Conservation (phyloP, 2,329 filamentous ascomycete genomes). For the Talaromyces rugulosus region DNA sequence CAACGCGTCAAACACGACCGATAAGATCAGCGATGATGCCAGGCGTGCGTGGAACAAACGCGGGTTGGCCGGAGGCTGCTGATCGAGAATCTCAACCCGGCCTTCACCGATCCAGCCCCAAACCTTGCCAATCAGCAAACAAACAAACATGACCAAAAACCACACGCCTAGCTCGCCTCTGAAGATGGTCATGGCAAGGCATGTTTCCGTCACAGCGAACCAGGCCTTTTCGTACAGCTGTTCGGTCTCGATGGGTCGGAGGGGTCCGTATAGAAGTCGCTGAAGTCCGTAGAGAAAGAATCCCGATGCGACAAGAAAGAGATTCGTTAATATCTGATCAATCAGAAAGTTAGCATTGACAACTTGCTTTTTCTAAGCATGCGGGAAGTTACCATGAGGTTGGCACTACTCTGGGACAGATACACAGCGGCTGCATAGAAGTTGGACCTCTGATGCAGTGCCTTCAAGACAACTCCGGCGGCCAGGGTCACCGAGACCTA, state of each 20-base stretch:
- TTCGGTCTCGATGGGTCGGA: slow-evolving; percentile 92
- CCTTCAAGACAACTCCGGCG: slow-evolving; percentile 76
- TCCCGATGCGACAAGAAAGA: slow-evolving; percentile 76
- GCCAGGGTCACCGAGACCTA: slow-evolving; percentile 81
- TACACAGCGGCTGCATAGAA: slow-evolving; percentile 99
- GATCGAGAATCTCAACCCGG: slow-evolving; percentile 87
- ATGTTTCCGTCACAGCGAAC: slow-evolving; percentile 97
- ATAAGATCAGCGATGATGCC: slow-evolving; percentile 71
- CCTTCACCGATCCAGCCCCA: slow-evolving; percentile 99
- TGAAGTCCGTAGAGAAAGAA: slow-evolving; percentile 83
- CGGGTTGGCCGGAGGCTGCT: slow-evolving; percentile 87
- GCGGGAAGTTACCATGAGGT: slow-evolving; percentile 64
- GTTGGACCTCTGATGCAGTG: slow-evolving; percentile 91
- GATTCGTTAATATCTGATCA: slow-evolving; percentile 77
- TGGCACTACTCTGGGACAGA: slow-evolving; percentile 92
- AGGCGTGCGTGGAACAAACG: slow-evolving; percentile 81
- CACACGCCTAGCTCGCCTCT: slow-evolving; percentile 89
- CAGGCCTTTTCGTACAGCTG: slow-evolving; percentile 96
- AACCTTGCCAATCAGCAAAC: slow-evolving; percentile 86
- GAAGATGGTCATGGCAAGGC: slow-evolving; percentile 97
- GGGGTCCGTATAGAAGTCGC: slow-evolving; percentile 80
- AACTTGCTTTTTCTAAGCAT: not conserved
- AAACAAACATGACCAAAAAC: slow-evolving; percentile 95
- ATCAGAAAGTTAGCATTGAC: slow-evolving; percentile 3
- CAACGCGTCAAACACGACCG: slow-evolving; percentile 72